Base-by-base conservation (phyloP, 352 stramenopile species). In the Globisporangium cystogenes region DNA sequence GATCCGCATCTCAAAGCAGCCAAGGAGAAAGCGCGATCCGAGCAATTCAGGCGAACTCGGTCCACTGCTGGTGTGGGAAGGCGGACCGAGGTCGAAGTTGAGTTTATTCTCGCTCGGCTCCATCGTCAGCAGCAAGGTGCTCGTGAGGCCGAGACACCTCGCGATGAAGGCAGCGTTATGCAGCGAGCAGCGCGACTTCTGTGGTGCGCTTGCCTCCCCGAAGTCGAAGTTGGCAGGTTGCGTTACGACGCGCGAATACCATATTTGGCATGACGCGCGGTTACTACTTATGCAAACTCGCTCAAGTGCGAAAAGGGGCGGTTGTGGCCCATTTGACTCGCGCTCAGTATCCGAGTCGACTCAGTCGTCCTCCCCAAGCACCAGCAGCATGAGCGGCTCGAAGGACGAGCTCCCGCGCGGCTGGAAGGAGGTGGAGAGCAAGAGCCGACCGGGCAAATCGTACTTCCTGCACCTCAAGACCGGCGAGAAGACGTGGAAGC, bases 381-480 rank as follows among this genome's bases (percentile, higher is more conserved):
- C 14, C 3, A 18, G 33, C 33, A 29, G n/a, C 20, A 43, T 42
- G 47, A 52, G 47, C 10, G 35, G 29, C 47, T n/a, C n/a, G n/a
- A 37, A 52, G 21, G 29, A 81, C 55, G 76, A 93, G 55, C 68
- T 94, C 53, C 83, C 83, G 35, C 79, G 74, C 48, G 84, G 86
- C 36, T 96, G 86, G 86, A 93, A 91, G 64, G 59, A 88, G 51
- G 79, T 94, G 49, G 66, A 91, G 67, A 96, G 84, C 68, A 96
- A 94, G 67, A 93, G 81, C 36, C 79, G 85, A 12, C 84, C 84
- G 5, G 86, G 69, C 4, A 86, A 90, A 49, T 77, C 84, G 39
- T 96, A 95, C 66, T 96, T 80, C 59, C 57, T 95, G 49, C 85
- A 94, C 67, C 48, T 82, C 27, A 91, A 91, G 65, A 88, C 67